Evolutionary conservation across 306 rosid species (phyloP).

Genomic region (Arachis stenosperma): DNA sequence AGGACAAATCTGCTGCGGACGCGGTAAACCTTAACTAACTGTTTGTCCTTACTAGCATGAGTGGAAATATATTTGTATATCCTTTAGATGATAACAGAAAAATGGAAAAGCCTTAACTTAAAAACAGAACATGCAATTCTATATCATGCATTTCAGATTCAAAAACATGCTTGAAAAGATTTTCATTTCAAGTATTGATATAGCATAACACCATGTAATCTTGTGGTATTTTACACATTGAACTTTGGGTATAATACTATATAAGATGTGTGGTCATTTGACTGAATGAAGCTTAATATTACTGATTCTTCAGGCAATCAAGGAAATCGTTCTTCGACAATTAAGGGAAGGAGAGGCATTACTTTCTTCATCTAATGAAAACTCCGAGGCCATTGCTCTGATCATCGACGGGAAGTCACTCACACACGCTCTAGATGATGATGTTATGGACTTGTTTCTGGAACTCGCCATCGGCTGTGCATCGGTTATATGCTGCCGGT

Average conservation of each 20-base stretch:
- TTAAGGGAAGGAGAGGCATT: slow-evolving; percentile 62
- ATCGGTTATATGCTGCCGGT: slow-evolving; percentile 90
- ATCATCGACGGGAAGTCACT: slow-evolving; percentile 93
- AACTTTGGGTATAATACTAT: background rate
- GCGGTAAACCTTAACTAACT: slow-evolving; percentile 16
- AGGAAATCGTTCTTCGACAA: slow-evolving; percentile 66
- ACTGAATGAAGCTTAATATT: slow-evolving; percentile 30
- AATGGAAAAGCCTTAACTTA: background rate
- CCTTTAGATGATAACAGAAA: background rate
- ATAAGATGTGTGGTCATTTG: slow-evolving; percentile 13
- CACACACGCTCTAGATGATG: slow-evolving; percentile 71
- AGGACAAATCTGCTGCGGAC: slow-evolving; percentile 36
- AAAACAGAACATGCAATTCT: background rate
- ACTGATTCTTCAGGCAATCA: slow-evolving; percentile 53
- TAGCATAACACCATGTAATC: background rate
- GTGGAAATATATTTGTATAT: too few relatives aligned
- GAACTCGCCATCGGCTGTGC: slow-evolving; percentile 82
- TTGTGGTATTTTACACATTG: background rate
- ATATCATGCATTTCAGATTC: background rate
- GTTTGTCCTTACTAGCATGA: background rate
- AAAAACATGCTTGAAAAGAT: background rate
- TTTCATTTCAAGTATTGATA: background rate
- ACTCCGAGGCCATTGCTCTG: slow-evolving; percentile 71
- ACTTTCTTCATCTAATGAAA: slow-evolving; percentile 49
- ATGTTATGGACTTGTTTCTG: slow-evolving; percentile 72